phyloP scores from a whole-genome alignment of 2,329 filamentous ascomycete species.

The Botrytis paeoniae region DNA sequence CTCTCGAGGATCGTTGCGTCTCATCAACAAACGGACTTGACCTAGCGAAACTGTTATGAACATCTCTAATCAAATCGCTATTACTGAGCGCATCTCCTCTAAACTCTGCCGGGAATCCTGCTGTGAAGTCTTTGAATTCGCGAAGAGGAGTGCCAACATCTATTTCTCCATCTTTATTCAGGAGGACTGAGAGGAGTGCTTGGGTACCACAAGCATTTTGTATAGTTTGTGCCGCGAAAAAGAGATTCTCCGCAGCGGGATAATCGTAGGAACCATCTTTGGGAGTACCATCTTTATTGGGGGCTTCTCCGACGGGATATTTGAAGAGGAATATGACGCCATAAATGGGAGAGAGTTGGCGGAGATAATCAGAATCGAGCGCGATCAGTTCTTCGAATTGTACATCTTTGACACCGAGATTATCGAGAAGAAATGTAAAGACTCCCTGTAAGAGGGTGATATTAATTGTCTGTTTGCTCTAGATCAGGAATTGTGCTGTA shows the following conservation, averaged over 20 bases:
- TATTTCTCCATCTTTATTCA: conserved; percentile 72
- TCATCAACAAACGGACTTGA: conserved; percentile 90
- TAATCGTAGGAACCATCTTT: conserved; percentile 81
- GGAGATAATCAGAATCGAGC: conserved; percentile 73
- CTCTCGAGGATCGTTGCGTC: conserved; percentile 66
- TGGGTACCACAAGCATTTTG: conserved; percentile 98
- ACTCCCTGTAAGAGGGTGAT: conserved; percentile 60
- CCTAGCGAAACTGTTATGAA: conserved; percentile 72
- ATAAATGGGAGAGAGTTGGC: conserved; percentile 73
- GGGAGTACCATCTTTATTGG: conserved; percentile 56
- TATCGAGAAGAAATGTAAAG: conserved; percentile 93
- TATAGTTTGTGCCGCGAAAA: conserved; percentile 96
- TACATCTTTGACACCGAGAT: conserved; percentile 85
- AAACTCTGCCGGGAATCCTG: conserved; percentile 63
- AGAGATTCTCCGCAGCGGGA: conserved; percentile 70
- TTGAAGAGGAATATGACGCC: conserved; percentile 99
- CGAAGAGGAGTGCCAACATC: conserved; percentile 58
- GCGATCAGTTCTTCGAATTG: conserved; percentile 96
- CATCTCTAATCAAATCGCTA: conserved; percentile 55
- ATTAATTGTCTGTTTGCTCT: neutral
- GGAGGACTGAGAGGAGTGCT: conserved; percentile 82
- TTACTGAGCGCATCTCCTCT: conserved; percentile 70
- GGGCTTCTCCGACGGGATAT: conserved; percentile 69
- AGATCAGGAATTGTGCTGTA: neutral
- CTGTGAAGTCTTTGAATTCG: conserved; percentile 71